These are phyloP conservation scores for Didymella sp. DNA, from an alignment of 2,329 filamentous ascomycete genomes.

Conservation along the genomic window DNA sequence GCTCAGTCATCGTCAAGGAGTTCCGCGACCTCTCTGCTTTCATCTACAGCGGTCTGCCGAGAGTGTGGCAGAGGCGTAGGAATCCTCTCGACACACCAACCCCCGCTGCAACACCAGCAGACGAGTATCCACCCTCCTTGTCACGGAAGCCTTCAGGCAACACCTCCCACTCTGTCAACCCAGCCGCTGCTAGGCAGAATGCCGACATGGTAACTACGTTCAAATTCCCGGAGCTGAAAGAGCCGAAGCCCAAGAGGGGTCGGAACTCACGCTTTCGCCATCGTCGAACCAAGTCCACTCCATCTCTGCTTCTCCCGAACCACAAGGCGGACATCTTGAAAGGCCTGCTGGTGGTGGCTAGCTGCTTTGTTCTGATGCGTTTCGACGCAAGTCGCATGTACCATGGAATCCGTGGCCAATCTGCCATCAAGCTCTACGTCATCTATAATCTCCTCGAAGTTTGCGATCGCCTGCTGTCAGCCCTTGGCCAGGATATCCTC, in stretches of 20 bases:
- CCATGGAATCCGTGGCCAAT: slow-evolving; percentile 94
- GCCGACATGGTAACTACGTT: slow-evolving; percentile 31
- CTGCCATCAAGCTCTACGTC: slow-evolving; percentile 97
- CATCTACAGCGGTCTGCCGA: slow-evolving; percentile 78
- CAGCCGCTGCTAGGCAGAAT: slow-evolving; percentile 35
- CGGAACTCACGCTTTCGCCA: slow-evolving; percentile 59
- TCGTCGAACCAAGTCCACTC: slow-evolving; percentile 79
- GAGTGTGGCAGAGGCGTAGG: slow-evolving; percentile 73
- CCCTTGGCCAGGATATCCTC: slow-evolving; percentile 92
- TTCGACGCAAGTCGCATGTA: slow-evolving; percentile 98
- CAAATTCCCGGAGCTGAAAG: slow-evolving; percentile 39
- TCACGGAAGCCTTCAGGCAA: slow-evolving; percentile 38
- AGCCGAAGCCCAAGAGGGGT: slow-evolving; percentile 35
- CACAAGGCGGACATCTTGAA: slow-evolving; percentile 96
- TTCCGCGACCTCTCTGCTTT: slow-evolving; percentile 74
- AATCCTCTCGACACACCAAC: slow-evolving; percentile 47
- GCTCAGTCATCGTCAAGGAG: slow-evolving; percentile 74
- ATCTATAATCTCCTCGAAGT: slow-evolving; percentile 98
- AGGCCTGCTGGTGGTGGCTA: slow-evolving; percentile 84
- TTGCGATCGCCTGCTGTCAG: slow-evolving; percentile 85
- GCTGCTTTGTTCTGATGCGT: slow-evolving; percentile 83
- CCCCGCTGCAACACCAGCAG: slow-evolving; percentile 35
- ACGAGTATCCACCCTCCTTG: slow-evolving; percentile 36
- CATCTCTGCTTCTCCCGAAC: slow-evolving; percentile 82
- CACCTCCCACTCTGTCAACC: slow-evolving; percentile 22